Percentiles rank a stretch among this genome's conserved stretches.
phyloP scores from a whole-genome alignment of 257 asterid genomes.

The Salvia miltiorrhiza region DNA sequence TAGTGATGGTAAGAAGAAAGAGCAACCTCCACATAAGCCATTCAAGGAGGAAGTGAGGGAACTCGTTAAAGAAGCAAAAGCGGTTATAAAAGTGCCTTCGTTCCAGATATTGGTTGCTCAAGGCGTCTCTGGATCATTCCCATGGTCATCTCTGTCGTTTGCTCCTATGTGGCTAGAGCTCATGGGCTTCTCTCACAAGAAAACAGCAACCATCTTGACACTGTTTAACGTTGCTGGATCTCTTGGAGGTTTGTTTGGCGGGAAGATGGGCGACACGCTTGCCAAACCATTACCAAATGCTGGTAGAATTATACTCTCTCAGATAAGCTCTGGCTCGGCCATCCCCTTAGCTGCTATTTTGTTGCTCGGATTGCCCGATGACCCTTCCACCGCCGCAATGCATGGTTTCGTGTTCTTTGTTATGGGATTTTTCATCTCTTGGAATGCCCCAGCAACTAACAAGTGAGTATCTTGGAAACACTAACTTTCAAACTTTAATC shows the following conservation, averaged over 20 bases:
- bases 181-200: conserved; percentile 76
- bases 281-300: conserved; percentile 63
- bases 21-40: conserved; percentile 34
- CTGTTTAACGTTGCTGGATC: conserved; percentile 61
- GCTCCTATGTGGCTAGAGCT: conserved; percentile 88
- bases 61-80: conserved; percentile 60
- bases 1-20: conserved; percentile 31
- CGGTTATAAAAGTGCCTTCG: conserved; percentile 57
- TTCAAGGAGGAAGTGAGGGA: conserved; percentile 46
- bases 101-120: conserved; percentile 72
- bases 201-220: conserved; percentile 60
- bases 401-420: conserved; percentile 69
- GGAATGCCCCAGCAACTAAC: conserved; percentile 93
- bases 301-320: conserved; percentile 74
- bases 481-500: neutral
- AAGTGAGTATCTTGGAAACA: conserved; percentile 41
- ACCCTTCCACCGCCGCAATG: conserved; percentile 45
- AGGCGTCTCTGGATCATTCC: conserved; percentile 78
- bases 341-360: conserved; percentile 76
- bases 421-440: conserved; percentile 65
- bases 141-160: conserved; percentile 71
- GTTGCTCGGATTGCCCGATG: conserved; percentile 68
- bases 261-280: conserved; percentile 73
- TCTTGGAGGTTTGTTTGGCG: conserved; percentile 74
- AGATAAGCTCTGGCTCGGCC: conserved; percentile 80